Evolutionary conservation across 176 grass and related monocot genomes (phyloP).

Genomic region (Cenchrus purpureus): DNA sequence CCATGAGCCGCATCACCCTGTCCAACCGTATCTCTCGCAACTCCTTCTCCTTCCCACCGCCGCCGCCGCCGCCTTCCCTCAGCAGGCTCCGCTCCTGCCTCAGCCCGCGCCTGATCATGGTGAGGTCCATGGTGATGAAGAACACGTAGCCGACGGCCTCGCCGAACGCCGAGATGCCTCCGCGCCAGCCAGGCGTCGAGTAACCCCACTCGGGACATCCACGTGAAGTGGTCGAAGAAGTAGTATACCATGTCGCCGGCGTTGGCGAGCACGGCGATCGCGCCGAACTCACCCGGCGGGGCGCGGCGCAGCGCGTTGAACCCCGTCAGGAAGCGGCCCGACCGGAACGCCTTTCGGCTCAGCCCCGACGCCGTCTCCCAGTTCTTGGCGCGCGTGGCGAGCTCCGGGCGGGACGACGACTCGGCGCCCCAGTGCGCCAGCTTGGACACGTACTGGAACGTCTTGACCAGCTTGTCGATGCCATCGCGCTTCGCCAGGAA

Average conservation of each 20-base stretch:
- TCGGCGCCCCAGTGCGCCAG: slow-evolving; percentile 76
- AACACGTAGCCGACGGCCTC: slow-evolving; percentile 82
- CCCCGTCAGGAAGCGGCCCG: slow-evolving; percentile 78
- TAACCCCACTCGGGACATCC: slow-evolving; percentile 70
- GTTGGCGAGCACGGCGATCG: slow-evolving; percentile 82
- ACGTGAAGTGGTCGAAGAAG: slow-evolving; percentile 99
- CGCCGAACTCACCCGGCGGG: slow-evolving; percentile 49
- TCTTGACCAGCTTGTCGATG: slow-evolving; percentile 99
- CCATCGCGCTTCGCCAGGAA: slow-evolving; percentile 98
- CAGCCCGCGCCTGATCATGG: slow-evolving; percentile 80
- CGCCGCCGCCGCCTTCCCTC: not conserved
- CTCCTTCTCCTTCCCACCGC: slow-evolving; percentile 39
- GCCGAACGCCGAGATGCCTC: slow-evolving; percentile 76
- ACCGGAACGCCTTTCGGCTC: slow-evolving; percentile 93
- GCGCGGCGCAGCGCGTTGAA: slow-evolving; percentile 72
- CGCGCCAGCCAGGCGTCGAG: slow-evolving; percentile 59
- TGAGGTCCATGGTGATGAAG: slow-evolving; percentile 82
- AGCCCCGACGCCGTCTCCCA: slow-evolving; percentile 94
- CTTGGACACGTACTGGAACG: slow-evolving; percentile 99
- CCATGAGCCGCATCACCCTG: slow-evolving; percentile 97
- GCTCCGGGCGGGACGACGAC: slow-evolving; percentile 43
- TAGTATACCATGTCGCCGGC: slow-evolving; percentile 99
- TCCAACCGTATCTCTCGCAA: slow-evolving; percentile 59
- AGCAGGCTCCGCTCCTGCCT: slow-evolving; percentile 54
- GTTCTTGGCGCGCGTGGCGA: slow-evolving; percentile 78